Conservation (phyloP, 139 green algal genomes). For the Cymbomonas tetramitiformis region DNA sequence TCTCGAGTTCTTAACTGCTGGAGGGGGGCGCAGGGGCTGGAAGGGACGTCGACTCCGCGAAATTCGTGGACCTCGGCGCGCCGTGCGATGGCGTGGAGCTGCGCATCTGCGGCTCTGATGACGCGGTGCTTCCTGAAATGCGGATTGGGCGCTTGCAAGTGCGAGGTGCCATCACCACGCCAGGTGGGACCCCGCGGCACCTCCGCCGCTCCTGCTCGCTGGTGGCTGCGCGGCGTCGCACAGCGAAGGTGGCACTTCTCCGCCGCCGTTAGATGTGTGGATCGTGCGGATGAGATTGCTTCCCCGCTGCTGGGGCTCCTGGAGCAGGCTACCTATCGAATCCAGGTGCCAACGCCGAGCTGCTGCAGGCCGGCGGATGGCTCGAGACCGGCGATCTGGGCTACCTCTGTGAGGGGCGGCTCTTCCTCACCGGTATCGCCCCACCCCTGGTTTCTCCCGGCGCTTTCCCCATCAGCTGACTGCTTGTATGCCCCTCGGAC, state of each 20-base stretch:
- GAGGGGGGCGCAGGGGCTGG: neutral
- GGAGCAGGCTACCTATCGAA: neutral
- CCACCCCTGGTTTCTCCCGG: too few species aligned
- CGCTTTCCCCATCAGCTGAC: too few species aligned
- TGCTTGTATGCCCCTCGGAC: too few species aligned
- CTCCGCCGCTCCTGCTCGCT: too few species aligned
- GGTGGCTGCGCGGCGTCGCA: too few species aligned
- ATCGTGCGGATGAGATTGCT: too few species aligned
- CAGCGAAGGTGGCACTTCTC: too few species aligned
- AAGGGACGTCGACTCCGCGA: neutral
- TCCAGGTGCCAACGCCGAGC: neutral
- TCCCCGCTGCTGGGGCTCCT: too few species aligned
- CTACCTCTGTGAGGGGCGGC: neutral
- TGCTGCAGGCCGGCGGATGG: neutral
- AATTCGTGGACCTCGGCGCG: neutral
- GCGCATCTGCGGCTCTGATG: neutral
- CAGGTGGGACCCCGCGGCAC: too few species aligned
- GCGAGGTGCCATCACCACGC: neutral
- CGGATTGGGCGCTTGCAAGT: neutral
- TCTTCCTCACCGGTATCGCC: neutral
- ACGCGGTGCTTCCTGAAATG: neutral
- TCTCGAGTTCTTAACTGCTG: neutral
- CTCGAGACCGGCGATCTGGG: neutral
- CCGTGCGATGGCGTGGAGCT: neutral
- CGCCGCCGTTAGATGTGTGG: too few species aligned